Evolutionary conservation across 1,284 basidiomycete species (phyloP), one percentile per base, ranked within the genome.

Genomic region (Cutaneotrichosporon curvatum): DNA sequence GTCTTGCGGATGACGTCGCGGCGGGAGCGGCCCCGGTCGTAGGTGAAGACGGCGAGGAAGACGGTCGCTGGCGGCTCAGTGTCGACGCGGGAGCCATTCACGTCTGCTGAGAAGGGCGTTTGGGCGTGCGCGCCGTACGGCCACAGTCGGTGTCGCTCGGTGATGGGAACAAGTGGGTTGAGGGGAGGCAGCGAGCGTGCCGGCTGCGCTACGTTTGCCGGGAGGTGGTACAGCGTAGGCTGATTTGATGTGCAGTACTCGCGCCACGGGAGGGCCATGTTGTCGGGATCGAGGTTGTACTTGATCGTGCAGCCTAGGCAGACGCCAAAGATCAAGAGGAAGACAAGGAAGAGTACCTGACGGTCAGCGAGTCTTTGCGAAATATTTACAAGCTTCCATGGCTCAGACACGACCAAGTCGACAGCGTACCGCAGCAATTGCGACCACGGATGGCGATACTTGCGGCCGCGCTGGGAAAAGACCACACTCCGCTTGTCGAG

Each of bases 241-340:
- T 67, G 57, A 33, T 60, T 81, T 78, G 52, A 81, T 73, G 43
- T 84, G 79, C 94, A 97, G 68, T 94, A 94, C 21, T 83, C 81
- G 56, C 90, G 81, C 90, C 91, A 98, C 36, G 92, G 91, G 23
- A 94, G 73, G 14, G 89, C 84, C 47, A 86, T 84, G 70, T 96
- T 96, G 77, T 98, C 94, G 37, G 91, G 89, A 66, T 96, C 92
- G 63, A 96, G 80, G 54, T 92, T 80, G 70, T 94, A 85, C 65
- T 90, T 91, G 68, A 96, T 78, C 45, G 87, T 76, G n/a, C 18
- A 39, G 4, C 37, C 37, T 4, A 39, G 21, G 37, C 28, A 32
- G 20, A 38, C 15, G 31, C 15, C 20, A 19, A 47, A 47, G 20
- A 41, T 37, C 12, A 28, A 32, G 7, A 41, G 32, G 18, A 30